Evolutionary conservation across 2,329 filamentous ascomycete genomes (phyloP).

Genomic region (Neurospora crassa): DNA sequence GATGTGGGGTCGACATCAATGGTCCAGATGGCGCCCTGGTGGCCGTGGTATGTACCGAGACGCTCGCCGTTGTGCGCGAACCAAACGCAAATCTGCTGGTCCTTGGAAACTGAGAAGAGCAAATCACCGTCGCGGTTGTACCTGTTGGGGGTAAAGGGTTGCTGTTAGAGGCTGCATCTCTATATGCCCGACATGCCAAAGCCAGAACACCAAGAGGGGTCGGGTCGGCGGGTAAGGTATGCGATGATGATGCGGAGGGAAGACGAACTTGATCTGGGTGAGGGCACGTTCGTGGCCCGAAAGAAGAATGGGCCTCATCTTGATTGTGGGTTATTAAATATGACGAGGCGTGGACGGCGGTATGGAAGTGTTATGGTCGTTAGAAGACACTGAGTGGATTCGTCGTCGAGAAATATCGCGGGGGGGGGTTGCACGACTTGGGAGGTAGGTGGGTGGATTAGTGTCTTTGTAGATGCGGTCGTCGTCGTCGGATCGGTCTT

Average conservation of each 20-base stretch:
- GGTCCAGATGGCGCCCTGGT: slow-evolving; percentile 97
- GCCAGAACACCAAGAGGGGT: not conserved
- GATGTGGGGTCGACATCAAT: slow-evolving; percentile 92
- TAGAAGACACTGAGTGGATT: not conserved
- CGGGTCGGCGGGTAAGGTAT: slow-evolving; percentile 7
- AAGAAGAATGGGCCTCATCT: slow-evolving; percentile 93
- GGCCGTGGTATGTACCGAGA: slow-evolving; percentile 90
- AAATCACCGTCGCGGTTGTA: slow-evolving; percentile 95
- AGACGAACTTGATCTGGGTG: slow-evolving; percentile 76
- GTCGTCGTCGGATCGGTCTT: slow-evolving; percentile 2
- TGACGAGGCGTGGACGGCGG: slow-evolving; percentile 3
- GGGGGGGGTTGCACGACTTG: not conserved
- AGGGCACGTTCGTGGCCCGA: slow-evolving; percentile 94
- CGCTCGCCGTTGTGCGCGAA: slow-evolving; percentile 97
- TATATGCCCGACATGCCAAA: not conserved
- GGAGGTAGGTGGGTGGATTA: not conserved
- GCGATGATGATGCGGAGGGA: slow-evolving; percentile 1
- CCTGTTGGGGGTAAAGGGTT: slow-evolving; percentile 29
- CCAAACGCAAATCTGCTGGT: slow-evolving; percentile 96
- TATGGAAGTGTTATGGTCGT: not conserved
- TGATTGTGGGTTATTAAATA: slow-evolving; percentile 23
- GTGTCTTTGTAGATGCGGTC: not conserved
- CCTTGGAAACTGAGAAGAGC: slow-evolving; percentile 91
- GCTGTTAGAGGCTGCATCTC: not conserved
- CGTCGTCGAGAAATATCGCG: not conserved